Conservation (phyloP, 2,329 filamentous ascomycete species). For the Cladophialophora bantiana region DNA sequence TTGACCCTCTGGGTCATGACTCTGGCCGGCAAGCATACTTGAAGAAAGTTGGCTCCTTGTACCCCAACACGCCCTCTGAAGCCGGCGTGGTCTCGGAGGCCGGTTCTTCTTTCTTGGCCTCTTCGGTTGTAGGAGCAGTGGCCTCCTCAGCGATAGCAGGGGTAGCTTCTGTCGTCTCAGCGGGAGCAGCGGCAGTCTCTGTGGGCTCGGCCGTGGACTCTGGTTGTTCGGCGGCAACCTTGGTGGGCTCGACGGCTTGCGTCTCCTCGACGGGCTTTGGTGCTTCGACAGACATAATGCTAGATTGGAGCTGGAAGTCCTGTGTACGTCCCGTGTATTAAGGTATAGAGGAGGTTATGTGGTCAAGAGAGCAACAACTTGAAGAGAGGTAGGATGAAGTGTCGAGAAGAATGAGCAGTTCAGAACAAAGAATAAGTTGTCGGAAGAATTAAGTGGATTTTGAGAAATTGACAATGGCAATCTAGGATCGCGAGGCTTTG, state of each 20-base stretch:
- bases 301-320: constrained; percentile 2
- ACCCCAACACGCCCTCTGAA: constrained; percentile 82
- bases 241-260: constrained; percentile 46
- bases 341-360: constrained; percentile 41
- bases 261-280: constrained; percentile 73
- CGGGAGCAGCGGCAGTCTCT: constrained; percentile 35
- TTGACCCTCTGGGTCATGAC: constrained; percentile 30
- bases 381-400: constrained; percentile 22
- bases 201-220: constrained; percentile 41
- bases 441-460: constrained; percentile 22
- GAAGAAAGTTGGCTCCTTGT: constrained; percentile 88
- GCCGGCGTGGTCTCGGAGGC: constrained; percentile 68
- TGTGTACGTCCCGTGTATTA: constrained; percentile 33
- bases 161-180: constrained; percentile 39
- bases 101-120: constrained; percentile 54
- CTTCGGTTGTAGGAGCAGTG: constrained; percentile 49
- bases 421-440: constrained; percentile 34
- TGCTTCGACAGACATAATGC: constrained; percentile 72
- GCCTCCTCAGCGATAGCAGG: constrained; percentile 41
- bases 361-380: constrained; percentile 49
- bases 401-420: constrained; percentile 16
- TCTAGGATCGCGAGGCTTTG: constrained; percentile 28
- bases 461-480: constrained; percentile 39
- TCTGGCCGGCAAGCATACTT: constrained; percentile 70
- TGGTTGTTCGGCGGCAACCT: constrained; percentile 46